These are phyloP conservation scores for Blastobotrys malaysiensis DNA, from an alignment of 1,139 yeast species.

Conservation along the genomic window DNA sequence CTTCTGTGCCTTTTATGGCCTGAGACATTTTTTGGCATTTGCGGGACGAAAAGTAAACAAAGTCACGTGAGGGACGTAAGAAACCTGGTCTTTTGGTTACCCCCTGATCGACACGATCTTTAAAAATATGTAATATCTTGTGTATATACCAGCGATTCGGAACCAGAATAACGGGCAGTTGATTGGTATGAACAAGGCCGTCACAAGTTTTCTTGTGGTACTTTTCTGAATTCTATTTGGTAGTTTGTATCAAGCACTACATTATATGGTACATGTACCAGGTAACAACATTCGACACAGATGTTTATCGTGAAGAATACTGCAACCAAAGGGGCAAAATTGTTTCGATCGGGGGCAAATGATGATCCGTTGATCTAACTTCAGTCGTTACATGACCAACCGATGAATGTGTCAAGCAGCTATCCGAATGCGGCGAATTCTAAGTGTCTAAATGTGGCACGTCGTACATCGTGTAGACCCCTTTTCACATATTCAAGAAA, in stretches of 20 bases:
- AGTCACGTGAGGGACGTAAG: not conserved
- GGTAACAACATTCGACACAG: no score
- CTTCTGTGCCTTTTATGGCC: not conserved
- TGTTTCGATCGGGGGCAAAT: not conserved
- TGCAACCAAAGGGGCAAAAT: not conserved
- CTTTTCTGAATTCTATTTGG: no score
- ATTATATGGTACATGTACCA: no score
- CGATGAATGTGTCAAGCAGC: no score
- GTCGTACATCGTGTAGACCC: no score
- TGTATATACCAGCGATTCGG: not conserved
- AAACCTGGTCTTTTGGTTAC: not conserved
- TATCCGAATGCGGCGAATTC: not conserved
- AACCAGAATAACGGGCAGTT: not conserved
- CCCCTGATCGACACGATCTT: not conserved
- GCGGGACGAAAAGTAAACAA: not conserved
- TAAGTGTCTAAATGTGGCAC: not conserved
- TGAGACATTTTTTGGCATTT: not conserved
- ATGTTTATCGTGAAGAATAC: not conserved
- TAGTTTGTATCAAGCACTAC: no score
- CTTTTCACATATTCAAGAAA: no score
- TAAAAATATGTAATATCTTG: not conserved
- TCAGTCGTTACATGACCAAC: not conserved
- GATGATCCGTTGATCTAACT: not conserved
- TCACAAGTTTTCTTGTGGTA: no score
- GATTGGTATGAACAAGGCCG: no score